phyloP scores from a whole-genome alignment of 176 grass and related monocot species.

The Musa schizocarpa region DNA sequence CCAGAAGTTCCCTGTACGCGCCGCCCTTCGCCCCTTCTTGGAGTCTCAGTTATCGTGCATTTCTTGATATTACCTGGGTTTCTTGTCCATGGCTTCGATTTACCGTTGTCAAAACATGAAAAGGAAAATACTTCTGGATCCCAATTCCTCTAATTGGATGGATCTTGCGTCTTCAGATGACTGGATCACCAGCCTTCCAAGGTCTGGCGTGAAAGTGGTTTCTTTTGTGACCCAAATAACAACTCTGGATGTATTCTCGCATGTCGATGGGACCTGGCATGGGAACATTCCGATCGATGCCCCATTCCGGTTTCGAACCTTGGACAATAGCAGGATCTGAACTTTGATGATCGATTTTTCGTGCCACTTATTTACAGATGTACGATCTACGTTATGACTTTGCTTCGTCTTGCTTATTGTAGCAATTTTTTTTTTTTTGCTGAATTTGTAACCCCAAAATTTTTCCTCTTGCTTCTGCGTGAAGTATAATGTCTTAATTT shows the following conservation, averaged over 20 bases:
- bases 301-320: neutral
- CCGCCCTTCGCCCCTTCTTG: neutral
- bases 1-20: conserved; percentile 46
- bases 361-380: too few relatives aligned
- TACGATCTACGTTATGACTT: too few relatives aligned
- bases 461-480: neutral
- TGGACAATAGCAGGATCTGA: neutral
- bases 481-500: neutral
- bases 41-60: too few relatives aligned
- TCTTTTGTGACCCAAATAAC: neutral
- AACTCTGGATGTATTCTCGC: neutral
- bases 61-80: neutral
- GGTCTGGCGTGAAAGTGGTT: too few relatives aligned
- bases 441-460: neutral
- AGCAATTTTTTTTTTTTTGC: neutral
- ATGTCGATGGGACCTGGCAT: neutral
- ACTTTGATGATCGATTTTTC: neutral
- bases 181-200: too few relatives aligned
- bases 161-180: too few relatives aligned
- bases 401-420: too few relatives aligned
- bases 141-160: too few relatives aligned
- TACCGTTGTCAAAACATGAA: too few relatives aligned
- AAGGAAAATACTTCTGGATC: too few relatives aligned
- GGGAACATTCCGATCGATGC: neutral
- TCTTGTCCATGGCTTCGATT: too few relatives aligned